These are phyloP conservation scores for Pseudogymnoascus sp. DNA, from an alignment of 2,329 filamentous ascomycete species.

Conservation along the genomic window DNA sequence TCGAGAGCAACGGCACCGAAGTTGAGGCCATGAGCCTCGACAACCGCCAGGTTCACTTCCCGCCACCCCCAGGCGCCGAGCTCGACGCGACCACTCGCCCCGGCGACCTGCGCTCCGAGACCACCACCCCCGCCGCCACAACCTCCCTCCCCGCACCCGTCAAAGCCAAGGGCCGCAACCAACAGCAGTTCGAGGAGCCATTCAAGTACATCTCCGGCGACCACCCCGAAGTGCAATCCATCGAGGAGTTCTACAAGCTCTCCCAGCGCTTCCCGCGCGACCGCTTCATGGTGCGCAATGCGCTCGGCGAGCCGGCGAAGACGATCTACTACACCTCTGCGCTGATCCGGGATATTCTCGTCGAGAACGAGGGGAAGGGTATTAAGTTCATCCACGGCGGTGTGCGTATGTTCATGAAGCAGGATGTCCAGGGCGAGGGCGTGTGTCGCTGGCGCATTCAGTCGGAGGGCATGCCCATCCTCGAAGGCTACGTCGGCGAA, in stretches of 20 bases:
- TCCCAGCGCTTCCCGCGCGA: slow-evolving; percentile 79
- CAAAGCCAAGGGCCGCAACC: slow-evolving; percentile 37
- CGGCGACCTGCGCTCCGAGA: slow-evolving; percentile 22
- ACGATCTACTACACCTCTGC: slow-evolving; percentile 94
- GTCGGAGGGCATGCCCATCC: slow-evolving; percentile 83
- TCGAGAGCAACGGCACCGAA: slow-evolving; percentile 29
- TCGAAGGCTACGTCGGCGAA: slow-evolving; percentile 83
- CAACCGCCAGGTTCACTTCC: slow-evolving; percentile 31
- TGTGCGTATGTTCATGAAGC: slow-evolving; percentile 99
- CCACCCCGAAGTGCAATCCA: slow-evolving; percentile 69
- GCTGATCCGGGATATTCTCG: slow-evolving; percentile 77
- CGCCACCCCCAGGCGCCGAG: slow-evolving; percentile 29
- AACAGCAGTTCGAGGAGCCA: slow-evolving; percentile 67
- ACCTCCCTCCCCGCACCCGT: slow-evolving; percentile 15
- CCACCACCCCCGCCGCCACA: slow-evolving; percentile 15
- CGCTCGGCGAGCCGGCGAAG: slow-evolving; percentile 78
- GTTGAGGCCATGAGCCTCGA: slow-evolving; percentile 22
- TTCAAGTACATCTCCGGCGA: slow-evolving; percentile 81
- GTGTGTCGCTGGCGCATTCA: slow-evolving; percentile 95
- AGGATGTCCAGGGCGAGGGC: slow-evolving; percentile 79
- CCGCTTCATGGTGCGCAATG: slow-evolving; percentile 94
- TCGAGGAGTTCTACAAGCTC: slow-evolving; percentile 80
- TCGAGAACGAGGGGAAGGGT: slow-evolving; percentile 79
- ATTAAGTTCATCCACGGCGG: slow-evolving; percentile 96
- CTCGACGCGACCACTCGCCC: slow-evolving; percentile 26